Base-by-base conservation (phyloP, 2,329 filamentous ascomycete genomes). In the Aspergillus eucalypticola region DNA sequence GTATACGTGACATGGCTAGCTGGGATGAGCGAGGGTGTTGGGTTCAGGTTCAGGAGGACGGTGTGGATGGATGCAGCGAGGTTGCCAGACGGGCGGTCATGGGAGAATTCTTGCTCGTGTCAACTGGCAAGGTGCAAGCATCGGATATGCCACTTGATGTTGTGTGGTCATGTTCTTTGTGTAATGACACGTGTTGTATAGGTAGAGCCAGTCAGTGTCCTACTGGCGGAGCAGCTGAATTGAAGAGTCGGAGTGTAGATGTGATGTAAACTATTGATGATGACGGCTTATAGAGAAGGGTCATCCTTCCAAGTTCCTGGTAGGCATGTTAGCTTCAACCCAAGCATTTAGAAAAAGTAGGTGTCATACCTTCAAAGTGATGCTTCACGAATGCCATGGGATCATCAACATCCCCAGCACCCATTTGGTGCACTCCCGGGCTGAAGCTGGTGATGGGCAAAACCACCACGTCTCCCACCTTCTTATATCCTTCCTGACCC, bases 371-470 rank as follows among this genome's bases (percentile, higher is more conserved):
- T 82, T 96, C 91, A 75, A 99, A 99, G 58, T 92, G 88, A 79
- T 99, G 95, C 79, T 95, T 93, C 62, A 99, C 95, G 81, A 96
- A 98, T 1, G 95, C 95, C 91, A 96, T 94, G 1, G 92, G 92
- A 73, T 98, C 90, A 67, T 97, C 92, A 44, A 88, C 84, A 64
- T 96, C 92, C 70, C 89, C 88, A 49, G 95, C 90, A 11, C 90
- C 91, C 92, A 97, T 98, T 74, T 96, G 92, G 68, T 88, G 86
- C 48, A 98, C 92, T 25, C 95, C 95, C 0, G 95, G 95, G 70
- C 92, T 96, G 81, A 99, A 99, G 76, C 92, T 94, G 6, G 95
- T 99, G 70, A 99, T 98, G 25, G 95, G 95, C 61, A 99, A 79
- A 13, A 99, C 88, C 55, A 97, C 87, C 2, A 97, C 92, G 76